A percentile compares a stretch with the other conserved stretches of the same genome.
Conservation (phyloP, 1,284 basidiomycete species). For the Thelephora terrestris region DNA sequence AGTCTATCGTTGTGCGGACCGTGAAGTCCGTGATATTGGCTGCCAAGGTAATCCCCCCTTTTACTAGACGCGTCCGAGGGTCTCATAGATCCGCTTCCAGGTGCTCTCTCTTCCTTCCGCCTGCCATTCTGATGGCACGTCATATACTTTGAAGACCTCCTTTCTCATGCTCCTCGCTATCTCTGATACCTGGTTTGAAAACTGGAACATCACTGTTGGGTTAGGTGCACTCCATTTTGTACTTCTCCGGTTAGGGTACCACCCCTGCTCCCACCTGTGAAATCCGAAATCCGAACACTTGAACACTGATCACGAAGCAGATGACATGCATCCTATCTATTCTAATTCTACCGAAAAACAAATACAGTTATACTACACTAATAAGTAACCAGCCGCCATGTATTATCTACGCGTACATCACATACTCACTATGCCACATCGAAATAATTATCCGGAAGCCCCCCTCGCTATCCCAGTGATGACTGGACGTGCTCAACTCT, state of each 20-base stretch:
- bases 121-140: constrained; percentile 16
- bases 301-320: not conserved
- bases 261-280: constrained; percentile 5
- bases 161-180: constrained; percentile 30
- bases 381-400: too few relatives aligned
- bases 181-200: constrained; percentile 36
- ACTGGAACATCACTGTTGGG: constrained; percentile 25
- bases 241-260: constrained; percentile 13
- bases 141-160: constrained; percentile 11
- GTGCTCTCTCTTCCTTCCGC: constrained; percentile 18
- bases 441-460: too few relatives aligned
- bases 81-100: constrained; percentile 14
- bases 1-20: constrained; percentile 15
- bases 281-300: too few relatives aligned
- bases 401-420: too few relatives aligned
- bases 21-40: constrained; percentile 22
- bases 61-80: constrained; percentile 1
- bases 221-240: constrained; percentile 31
- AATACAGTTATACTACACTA: constrained; percentile 6
- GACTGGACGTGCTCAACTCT: too few relatives aligned
- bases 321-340: constrained; percentile 3
- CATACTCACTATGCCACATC: too few relatives aligned
- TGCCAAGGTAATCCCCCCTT: constrained; percentile 32
- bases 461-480: too few relatives aligned
- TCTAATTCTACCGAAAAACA: constrained; percentile 5